A percentile compares a stretch with the other conserved stretches of the same genome.
These are phyloP conservation scores for Shiraia sp. DNA, from an alignment of 2,329 filamentous ascomycete genomes.

Conservation along the genomic window DNA sequence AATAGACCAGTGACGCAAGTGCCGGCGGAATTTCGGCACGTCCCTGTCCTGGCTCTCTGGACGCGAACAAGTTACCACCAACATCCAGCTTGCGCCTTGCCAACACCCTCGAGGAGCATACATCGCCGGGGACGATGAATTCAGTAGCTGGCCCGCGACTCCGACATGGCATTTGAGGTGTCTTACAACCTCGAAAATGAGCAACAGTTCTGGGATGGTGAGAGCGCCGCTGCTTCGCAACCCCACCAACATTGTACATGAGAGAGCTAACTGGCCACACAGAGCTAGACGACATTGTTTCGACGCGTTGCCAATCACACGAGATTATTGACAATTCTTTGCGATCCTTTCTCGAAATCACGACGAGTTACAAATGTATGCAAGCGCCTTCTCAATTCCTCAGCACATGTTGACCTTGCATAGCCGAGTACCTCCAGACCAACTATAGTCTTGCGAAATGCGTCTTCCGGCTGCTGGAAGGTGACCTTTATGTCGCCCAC, in stretches of 20 bases:
- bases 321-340: slow-evolving; percentile 81
- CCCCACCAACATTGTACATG: slow-evolving; percentile 17
- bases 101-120: slow-evolving; percentile 20
- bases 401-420: slow-evolving; percentile 24
- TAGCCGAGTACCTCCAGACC: slow-evolving; percentile 71
- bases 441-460: slow-evolving; percentile 82
- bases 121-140: slow-evolving; percentile 42
- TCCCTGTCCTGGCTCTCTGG: slow-evolving; percentile 12
- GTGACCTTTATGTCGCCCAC: slow-evolving; percentile 73
- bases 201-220: slow-evolving; percentile 89
- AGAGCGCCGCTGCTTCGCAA: slow-evolving; percentile 43
- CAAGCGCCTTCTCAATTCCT: neutral
- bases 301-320: slow-evolving; percentile 61
- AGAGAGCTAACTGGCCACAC: slow-evolving; percentile 26
- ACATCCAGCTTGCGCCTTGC: slow-evolving; percentile 23
- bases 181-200: slow-evolving; percentile 73
- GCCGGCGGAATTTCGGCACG: slow-evolving; percentile 25
- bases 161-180: slow-evolving; percentile 68
- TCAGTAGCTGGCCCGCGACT: slow-evolving; percentile 38
- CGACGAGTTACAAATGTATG: slow-evolving; percentile 71
- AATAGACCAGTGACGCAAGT: slow-evolving; percentile 27
- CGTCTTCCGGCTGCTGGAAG: slow-evolving; percentile 76
- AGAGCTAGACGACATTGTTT: slow-evolving; percentile 71
- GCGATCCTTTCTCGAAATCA: slow-evolving; percentile 80
- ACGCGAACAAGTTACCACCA: slow-evolving; percentile 25